Evolutionary conservation across 2,329 filamentous ascomycete genomes (phyloP).

Genomic region (Geosmithia morbida): DNA sequence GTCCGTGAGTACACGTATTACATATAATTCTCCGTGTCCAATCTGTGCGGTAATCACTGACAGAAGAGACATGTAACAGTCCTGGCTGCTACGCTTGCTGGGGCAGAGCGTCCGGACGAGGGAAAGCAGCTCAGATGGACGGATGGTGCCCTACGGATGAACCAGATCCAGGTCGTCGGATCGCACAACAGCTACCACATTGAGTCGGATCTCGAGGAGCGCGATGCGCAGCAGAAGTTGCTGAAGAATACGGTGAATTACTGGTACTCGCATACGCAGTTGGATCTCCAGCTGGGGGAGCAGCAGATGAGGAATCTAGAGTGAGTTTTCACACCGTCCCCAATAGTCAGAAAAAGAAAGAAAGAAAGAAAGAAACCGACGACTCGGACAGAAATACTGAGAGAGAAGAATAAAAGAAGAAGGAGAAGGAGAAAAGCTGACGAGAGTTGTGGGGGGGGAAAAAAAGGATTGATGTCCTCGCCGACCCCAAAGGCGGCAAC

Average conservation of each 20-base stretch:
- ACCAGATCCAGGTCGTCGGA: constrained; percentile 34
- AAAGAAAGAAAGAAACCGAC: too few relatives aligned
- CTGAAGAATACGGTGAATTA: constrained; percentile 20
- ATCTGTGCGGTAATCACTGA: not conserved
- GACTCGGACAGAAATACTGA: not conserved
- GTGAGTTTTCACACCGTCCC: constrained; percentile 1
- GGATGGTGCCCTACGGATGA: constrained; percentile 23
- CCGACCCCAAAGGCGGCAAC: constrained; percentile 20
- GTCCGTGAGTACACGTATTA: not conserved
- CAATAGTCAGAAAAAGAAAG: not conserved
- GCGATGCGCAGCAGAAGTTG: constrained; percentile 20
- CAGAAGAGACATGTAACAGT: not conserved
- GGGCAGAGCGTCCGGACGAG: constrained; percentile 2
- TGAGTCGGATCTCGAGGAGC: constrained; percentile 25
- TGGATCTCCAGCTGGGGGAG: constrained; percentile 26
- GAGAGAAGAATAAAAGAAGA: not conserved
- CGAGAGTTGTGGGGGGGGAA: not conserved
- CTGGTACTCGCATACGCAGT: constrained; percentile 30
- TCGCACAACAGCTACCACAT: constrained; percentile 37
- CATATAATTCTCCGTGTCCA: not conserved
- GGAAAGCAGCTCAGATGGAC: constrained; percentile 17
- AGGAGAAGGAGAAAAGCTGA: too few relatives aligned
- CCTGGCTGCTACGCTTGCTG: not conserved
- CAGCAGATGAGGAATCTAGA: constrained; percentile 31
- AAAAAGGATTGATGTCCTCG: constrained; percentile 25